These are phyloP conservation scores for Penicillium angulare DNA, from an alignment of 495 filamentous ascomycete genomes.

Conservation along the genomic window DNA sequence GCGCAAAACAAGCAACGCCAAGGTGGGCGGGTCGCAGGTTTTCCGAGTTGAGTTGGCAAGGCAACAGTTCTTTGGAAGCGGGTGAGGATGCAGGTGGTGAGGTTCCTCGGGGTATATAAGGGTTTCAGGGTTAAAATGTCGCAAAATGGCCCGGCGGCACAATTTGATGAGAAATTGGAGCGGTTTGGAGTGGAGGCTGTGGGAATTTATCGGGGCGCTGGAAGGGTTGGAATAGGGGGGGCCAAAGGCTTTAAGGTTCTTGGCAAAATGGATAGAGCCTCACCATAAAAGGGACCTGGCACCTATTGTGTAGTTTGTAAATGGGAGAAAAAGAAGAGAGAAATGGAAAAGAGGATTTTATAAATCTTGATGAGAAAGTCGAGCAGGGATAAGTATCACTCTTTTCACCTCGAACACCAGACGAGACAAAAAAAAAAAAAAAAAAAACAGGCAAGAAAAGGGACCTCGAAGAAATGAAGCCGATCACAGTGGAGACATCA, in stretches of 20 bases:
- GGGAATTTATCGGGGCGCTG: conserved; percentile 1
- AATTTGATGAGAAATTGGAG: background rate
- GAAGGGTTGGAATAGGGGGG: conserved; percentile 3
- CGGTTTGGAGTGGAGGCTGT: background rate
- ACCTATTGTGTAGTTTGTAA: background rate
- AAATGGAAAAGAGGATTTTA: background rate
- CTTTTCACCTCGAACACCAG: background rate
- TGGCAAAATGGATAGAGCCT: background rate
- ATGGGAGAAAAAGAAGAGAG: background rate
- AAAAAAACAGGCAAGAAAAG: background rate
- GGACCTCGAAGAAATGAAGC: conserved; percentile 2
- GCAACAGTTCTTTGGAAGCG: conserved; percentile 17
- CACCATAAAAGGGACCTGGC: too few relatives aligned
- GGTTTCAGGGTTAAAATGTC: background rate
- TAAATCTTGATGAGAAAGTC: too few relatives aligned
- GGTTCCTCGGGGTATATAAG: background rate
- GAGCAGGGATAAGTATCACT: too few relatives aligned
- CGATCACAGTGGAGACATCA: background rate
- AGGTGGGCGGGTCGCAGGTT: conserved; percentile 20
- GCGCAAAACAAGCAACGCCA: conserved; percentile 32
- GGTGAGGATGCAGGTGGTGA: background rate
- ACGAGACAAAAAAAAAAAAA: background rate
- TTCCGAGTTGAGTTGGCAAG: conserved; percentile 24
- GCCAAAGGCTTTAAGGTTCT: background rate
- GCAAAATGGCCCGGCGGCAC: background rate